phyloP scores from a whole-genome alignment of 345 rosid species.

The Lepidium sativum region DNA sequence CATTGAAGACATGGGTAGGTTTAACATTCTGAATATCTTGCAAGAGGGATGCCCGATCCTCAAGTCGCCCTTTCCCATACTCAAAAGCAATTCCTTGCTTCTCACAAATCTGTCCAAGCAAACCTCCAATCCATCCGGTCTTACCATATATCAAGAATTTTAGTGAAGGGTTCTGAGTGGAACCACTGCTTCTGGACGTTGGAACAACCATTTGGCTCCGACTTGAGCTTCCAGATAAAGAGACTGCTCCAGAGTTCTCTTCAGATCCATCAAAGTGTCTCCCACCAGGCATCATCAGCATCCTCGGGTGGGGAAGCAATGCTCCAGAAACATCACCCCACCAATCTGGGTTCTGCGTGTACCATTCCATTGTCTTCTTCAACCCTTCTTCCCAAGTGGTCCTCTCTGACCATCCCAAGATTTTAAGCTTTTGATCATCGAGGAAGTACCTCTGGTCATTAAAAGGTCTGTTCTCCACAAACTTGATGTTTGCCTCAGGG shows the following conservation, averaged over 20 bases:
- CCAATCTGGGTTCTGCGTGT: constrained; percentile 74
- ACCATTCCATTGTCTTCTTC: constrained; percentile 77
- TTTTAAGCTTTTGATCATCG: constrained; percentile 67
- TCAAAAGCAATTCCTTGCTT: constrained; percentile 53
- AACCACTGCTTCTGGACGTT: constrained; percentile 23
- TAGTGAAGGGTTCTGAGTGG: constrained; percentile 29
- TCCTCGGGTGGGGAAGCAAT: constrained; percentile 78
- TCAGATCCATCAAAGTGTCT: constrained; percentile 59
- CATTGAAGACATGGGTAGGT: constrained; percentile 73
- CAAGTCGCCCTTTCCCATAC: constrained; percentile 59
- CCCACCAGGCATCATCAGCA: constrained; percentile 88
- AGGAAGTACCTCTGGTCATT: constrained; percentile 84
- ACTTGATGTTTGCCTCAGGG: constrained; percentile 54
- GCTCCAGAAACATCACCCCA: constrained; percentile 90
- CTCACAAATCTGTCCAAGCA: constrained; percentile 53
- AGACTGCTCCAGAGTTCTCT: constrained; percentile 38
- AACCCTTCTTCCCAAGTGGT: constrained; percentile 75
- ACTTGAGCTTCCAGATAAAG: constrained; percentile 24
- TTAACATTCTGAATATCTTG: constrained; percentile 44
- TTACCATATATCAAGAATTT: constrained; percentile 63
- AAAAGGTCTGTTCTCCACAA: constrained; percentile 72
- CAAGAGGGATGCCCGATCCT: constrained; percentile 49
- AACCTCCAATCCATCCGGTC: constrained; percentile 71
- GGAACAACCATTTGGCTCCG: constrained; percentile 64
- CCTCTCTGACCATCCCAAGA: constrained; percentile 70